phyloP scores from a whole-genome alignment of 495 filamentous ascomycete genomes.

The Podospora tetraspora region DNA sequence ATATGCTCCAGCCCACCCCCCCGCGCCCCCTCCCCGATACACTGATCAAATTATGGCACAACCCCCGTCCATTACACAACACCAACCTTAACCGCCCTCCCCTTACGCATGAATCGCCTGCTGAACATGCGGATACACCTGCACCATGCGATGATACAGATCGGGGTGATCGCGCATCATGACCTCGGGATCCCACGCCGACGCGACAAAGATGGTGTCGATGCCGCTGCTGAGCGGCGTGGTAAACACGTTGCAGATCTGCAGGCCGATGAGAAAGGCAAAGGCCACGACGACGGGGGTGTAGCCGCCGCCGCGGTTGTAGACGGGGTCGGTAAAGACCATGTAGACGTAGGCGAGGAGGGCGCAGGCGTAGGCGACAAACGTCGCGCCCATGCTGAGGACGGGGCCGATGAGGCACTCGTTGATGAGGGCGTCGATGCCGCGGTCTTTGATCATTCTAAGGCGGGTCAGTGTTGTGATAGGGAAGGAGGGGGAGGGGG shows the following conservation, averaged over 20 bases:
- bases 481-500: constrained; percentile 13
- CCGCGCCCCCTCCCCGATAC: not conserved
- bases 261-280: constrained; percentile 75
- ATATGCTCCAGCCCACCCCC: not conserved
- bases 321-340: constrained; percentile 64
- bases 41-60: not conserved
- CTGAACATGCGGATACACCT: constrained; percentile 80
- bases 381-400: constrained; percentile 78
- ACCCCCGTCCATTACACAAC: not conserved
- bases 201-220: constrained; percentile 81
- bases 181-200: constrained; percentile 84
- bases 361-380: constrained; percentile 76
- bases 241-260: constrained; percentile 84
- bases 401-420: constrained; percentile 89
- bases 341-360: constrained; percentile 81
- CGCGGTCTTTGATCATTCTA: constrained; percentile 81
- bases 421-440: constrained; percentile 82
- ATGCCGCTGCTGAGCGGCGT: constrained; percentile 69
- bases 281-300: constrained; percentile 72
- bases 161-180: constrained; percentile 77
- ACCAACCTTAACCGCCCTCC: not conserved
- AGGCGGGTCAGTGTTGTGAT: constrained; percentile 13
- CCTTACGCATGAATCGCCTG: constrained; percentile 37
- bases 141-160: constrained; percentile 67
- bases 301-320: constrained; percentile 61